Base-by-base conservation (phyloP, 73 alveolate species). In the Paramecium caudatum region DNA sequence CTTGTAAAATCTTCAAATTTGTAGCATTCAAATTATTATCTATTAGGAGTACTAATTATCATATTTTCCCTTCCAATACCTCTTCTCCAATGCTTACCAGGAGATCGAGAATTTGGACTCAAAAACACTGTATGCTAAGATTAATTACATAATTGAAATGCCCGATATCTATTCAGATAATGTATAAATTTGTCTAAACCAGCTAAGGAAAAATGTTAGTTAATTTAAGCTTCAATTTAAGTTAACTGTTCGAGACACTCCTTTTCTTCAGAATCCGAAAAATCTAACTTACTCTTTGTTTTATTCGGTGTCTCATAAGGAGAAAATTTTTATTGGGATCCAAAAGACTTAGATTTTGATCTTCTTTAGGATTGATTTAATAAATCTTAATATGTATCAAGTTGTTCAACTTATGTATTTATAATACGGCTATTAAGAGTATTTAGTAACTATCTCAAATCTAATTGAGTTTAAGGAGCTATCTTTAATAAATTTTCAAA, bases 81-180 rank as follows among this genome's bases (percentile, higher is more conserved):
- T 74, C 88, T 74, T 74, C 88, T 74, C 88, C 88, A 74, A 74
- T 74, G 88, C 5, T 74, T 74, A 45, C 88, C 88, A 1, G 88
- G 88, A 16, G 88, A 74, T 34, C 69, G 13, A 4, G 88, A 74
- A 74, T 74, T 74, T 37, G 88, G 88, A 39, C 88, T 74, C 21
- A 74, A 21, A 9, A 74, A 74, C 17, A 45, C 65, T 45, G 68
- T 39, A 17, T 74, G 65, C 21, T 37, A 74, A 12, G 69, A 41
- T 45, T 74, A 8, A 37, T 41, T 45, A 6, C 39, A 74, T 13
- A 74, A 47, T 74, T 74, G 43, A 41, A 17, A 43, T 0, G 88
- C 88, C 43, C 88, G 12, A 74, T 74, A 41, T 19, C 88, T 45
- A 74, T 74, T 74, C 69, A 74, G 32, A 43, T 74, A 74, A 74